A percentile compares a stretch with the other conserved stretches of the same genome.
phyloP scores from a whole-genome alignment of 2,329 filamentous ascomycete genomes.

The Penicillium polonicum region DNA sequence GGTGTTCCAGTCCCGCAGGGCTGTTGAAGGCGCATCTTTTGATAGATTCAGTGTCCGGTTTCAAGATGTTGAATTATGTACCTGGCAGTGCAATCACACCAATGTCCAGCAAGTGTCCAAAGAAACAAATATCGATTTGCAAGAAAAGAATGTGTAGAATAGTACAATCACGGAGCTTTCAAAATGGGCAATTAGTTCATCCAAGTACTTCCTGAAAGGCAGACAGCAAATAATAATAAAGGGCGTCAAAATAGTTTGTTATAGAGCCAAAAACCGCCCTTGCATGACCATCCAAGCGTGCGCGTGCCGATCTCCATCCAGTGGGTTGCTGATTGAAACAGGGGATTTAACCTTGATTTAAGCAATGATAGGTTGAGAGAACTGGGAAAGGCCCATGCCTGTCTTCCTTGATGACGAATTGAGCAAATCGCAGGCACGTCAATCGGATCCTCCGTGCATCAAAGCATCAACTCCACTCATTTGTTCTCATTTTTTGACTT shows the following conservation, averaged over 20 bases:
- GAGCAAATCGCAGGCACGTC: background rate
- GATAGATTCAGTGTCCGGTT: background rate
- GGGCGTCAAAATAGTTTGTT: conserved; percentile 8
- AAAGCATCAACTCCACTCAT: background rate
- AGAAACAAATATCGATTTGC: conserved; percentile 4
- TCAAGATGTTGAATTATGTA: conserved; percentile 16
- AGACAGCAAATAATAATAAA: background rate
- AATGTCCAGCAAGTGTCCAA: conserved; percentile 9
- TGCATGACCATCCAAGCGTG: conserved; percentile 15
- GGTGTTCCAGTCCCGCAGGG: conserved; percentile 16
- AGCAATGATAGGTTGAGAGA: conserved; percentile 6
- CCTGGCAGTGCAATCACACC: conserved; percentile 9
- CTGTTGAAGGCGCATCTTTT: conserved; percentile 21
- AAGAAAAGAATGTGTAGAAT: conserved; percentile 10
- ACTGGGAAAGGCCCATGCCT: conserved; percentile 4
- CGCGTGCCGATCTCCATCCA: conserved; percentile 16
- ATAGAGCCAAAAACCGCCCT: conserved; percentile 14
- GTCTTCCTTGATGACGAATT: conserved; percentile 13
- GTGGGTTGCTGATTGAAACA: conserved; percentile 2
- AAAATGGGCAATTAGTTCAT: conserved; percentile 1
- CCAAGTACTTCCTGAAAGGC: conserved; percentile 4
- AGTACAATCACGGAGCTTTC: conserved; percentile 14
- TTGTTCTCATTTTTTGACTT: background rate
- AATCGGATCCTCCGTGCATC: conserved; percentile 5
- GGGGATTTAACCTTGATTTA: conserved; percentile 4